Conservation (phyloP, 2,329 filamentous ascomycete species). For the Coniella lustricola region DNA sequence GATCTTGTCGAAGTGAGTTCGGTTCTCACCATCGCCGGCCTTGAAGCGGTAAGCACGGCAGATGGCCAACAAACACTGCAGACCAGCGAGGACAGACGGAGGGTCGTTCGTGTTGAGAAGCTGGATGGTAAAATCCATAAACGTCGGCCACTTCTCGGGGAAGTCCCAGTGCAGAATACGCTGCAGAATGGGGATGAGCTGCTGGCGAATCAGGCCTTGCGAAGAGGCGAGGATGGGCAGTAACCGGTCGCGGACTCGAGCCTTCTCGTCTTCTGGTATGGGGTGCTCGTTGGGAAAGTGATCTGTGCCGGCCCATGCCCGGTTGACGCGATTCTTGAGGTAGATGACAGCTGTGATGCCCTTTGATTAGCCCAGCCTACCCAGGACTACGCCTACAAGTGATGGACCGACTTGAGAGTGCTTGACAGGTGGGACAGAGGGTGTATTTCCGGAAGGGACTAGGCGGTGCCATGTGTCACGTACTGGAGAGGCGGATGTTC, state of each 20-base stretch:
- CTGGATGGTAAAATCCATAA: slow-evolving; percentile 86
- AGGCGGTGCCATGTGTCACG: slow-evolving; percentile 30
- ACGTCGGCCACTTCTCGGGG: slow-evolving; percentile 86
- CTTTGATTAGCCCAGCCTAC: slow-evolving; percentile 9
- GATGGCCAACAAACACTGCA: slow-evolving; percentile 90
- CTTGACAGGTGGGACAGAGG: neutral
- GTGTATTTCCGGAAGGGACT: slow-evolving; percentile 14
- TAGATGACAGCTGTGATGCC: slow-evolving; percentile 74
- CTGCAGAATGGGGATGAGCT: slow-evolving; percentile 89
- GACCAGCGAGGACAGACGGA: slow-evolving; percentile 79
- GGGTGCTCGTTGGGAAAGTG: slow-evolving; percentile 65
- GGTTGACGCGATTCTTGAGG: slow-evolving; percentile 93
- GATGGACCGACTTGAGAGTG: neutral
- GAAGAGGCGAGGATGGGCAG: slow-evolving; percentile 82
- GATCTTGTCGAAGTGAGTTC: slow-evolving; percentile 88
- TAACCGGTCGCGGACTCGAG: slow-evolving; percentile 76
- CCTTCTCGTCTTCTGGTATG: slow-evolving; percentile 85
- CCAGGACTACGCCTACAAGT: neutral
- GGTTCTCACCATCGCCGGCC: slow-evolving; percentile 63
- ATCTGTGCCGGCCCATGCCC: slow-evolving; percentile 78
- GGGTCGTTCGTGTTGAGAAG: slow-evolving; percentile 82
- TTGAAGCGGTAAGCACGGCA: slow-evolving; percentile 96
- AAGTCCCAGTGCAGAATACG: slow-evolving; percentile 96
- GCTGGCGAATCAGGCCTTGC: slow-evolving; percentile 74
- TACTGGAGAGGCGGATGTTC: slow-evolving; percentile 83